These are phyloP conservation scores for Symbiotaphrina buchneri DNA, from an alignment of 495 filamentous ascomycete species.

Conservation along the genomic window DNA sequence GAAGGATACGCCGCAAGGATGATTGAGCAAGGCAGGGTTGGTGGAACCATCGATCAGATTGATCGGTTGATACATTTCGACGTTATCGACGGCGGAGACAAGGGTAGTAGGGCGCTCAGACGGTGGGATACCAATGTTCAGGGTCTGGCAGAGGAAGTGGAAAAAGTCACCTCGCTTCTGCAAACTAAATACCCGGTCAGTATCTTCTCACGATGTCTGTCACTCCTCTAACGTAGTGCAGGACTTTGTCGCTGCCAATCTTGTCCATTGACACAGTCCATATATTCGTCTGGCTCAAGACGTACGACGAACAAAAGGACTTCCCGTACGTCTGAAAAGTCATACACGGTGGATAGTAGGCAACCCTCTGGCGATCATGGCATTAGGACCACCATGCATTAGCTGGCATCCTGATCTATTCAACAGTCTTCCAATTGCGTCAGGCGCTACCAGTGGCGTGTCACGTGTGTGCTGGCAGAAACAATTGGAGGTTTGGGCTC, in stretches of 20 bases:
- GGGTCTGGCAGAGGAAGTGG: slow-evolving; percentile 67
- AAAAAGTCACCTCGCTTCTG: slow-evolving; percentile 56
- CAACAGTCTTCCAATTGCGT: no score
- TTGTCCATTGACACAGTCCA: slow-evolving; percentile 13
- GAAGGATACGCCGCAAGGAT: slow-evolving; percentile 84
- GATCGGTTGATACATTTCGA: slow-evolving; percentile 74
- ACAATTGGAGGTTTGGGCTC: no score
- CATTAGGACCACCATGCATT: no score
- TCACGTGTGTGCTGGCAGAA: no score
- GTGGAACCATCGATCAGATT: slow-evolving; percentile 86
- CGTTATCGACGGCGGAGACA: slow-evolving; percentile 38
- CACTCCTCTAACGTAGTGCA: slow-evolving; percentile 7
- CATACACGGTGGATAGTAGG: background rate
- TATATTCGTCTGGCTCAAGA: no score
- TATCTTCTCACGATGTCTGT: background rate
- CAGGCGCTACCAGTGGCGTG: no score
- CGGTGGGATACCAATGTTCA: slow-evolving; percentile 82
- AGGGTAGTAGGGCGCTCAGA: slow-evolving; percentile 43
- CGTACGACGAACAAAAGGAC: background rate
- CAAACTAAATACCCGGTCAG: slow-evolving; percentile 45
- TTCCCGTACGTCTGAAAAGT: background rate
- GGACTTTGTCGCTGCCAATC: slow-evolving; percentile 25
- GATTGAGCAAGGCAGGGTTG: slow-evolving; percentile 80
- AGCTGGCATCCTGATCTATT: no score
- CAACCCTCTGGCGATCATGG: no score